phyloP scores from a whole-genome alignment of 75 land plant genomes.

The Gnetum montanum region DNA sequence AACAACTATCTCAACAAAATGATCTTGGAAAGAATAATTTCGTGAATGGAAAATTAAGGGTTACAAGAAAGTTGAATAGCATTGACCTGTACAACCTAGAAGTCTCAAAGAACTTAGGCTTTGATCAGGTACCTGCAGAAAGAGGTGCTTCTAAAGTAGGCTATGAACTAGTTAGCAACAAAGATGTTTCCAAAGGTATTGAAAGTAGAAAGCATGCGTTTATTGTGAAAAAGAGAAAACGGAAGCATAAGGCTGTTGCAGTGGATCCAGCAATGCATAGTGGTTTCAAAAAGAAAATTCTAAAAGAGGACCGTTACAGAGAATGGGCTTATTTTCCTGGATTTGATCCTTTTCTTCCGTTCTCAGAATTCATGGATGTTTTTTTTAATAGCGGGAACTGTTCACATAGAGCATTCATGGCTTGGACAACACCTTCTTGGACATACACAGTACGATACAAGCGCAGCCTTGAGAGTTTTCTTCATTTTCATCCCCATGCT shows the following conservation, averaged over 20 bases:
- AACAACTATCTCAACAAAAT: background rate
- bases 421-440: constrained; percentile 96
- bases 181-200: no score
- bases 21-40: no score
- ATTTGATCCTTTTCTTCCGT: constrained; percentile 45
- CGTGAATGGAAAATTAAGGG: no score
- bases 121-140: no score
- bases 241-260: no score
- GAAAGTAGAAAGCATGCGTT: no score
- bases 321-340: constrained; percentile 91
- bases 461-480: constrained; percentile 83
- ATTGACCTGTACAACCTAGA: background rate
- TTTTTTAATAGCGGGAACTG: constrained; percentile 56
- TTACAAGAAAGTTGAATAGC: background rate
- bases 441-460: constrained; percentile 72
- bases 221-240: no score
- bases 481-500: constrained; percentile 68
- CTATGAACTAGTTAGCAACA: no score
- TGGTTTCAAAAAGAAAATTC: background rate
- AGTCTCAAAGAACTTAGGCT: no score
- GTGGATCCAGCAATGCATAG: background rate
- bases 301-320: constrained; percentile 27
- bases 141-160: no score
- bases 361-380: constrained; percentile 62
- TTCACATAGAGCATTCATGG: constrained; percentile 65